Evolutionary conservation across 768 basidiomycete genomes (phyloP), one percentile per base, ranked within the genome.

Genomic region (Suillus discolor): DNA sequence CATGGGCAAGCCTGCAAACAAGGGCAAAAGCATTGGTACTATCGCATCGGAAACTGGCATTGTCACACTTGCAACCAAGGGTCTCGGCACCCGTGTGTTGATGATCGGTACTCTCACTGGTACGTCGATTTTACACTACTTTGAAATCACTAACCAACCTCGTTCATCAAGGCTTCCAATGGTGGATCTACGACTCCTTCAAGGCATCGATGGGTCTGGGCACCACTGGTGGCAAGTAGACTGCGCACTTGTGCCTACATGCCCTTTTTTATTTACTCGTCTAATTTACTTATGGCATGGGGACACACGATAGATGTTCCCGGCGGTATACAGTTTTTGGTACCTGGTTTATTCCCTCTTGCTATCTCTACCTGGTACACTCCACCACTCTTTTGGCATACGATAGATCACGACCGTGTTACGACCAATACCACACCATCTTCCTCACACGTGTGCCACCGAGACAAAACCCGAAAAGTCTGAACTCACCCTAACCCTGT

Each of bases 161-260:
- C 28, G 9, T 55, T 13, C 62, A 51, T 69, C 74, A 79, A 81
- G 93, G 91, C 73, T 92, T 92, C 90, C 91, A 93, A 84, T 93
- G 92, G 92, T 94, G 93, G 91, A 93, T 95, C 79, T 95, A 94
- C 77, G 94, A 94, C 76, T 82, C 86, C 61, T 94, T 94, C 87
- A 94, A 94, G 84, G 65, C 85, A 31, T 75, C 89, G 62, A 90
- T 94, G 89, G 92, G 92, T 73, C 83, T 94, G 78, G 92, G 92
- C 66, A 94, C 92, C 62, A 93, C 92, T 44, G 92, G 92, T 82
- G 92, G 92, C 78, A 94, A 94, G 81, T 94, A 90, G 79, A 79
- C 28, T 54, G 13, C 28, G 11, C 41, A 13, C 12, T 20, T 31
- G 25, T 59, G 9, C n/a, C 16, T 39, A 25, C 4, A 36, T 63